Conservation (phyloP, 116 monocot genomes). For the Dioscorea cayenensis region DNA sequence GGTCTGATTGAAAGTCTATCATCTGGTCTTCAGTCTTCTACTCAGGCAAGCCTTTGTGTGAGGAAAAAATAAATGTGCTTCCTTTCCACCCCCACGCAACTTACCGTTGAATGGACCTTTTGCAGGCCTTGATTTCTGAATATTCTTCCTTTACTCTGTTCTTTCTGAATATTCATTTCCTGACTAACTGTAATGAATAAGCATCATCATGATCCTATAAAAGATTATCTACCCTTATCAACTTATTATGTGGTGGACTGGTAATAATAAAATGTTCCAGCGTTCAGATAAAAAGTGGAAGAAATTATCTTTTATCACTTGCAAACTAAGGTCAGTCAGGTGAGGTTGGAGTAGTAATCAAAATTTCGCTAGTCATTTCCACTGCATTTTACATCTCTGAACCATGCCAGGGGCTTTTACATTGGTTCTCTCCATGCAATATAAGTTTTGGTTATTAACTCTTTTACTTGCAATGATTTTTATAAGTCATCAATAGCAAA, state of each 20-base stretch:
- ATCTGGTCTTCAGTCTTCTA: not conserved
- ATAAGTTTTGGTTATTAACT: not conserved
- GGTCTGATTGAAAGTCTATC: not conserved
- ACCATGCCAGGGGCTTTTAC: not conserved
- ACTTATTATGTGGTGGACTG: not conserved
- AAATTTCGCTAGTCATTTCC: not conserved
- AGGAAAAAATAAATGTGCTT: not conserved
- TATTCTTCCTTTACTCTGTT: conserved; percentile 1
- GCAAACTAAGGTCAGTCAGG: not conserved
- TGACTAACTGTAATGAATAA: not conserved
- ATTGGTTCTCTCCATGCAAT: not conserved
- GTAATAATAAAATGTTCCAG: not conserved
- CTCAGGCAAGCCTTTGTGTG: not conserved
- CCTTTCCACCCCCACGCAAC: too few species aligned
- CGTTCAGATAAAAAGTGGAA: not conserved
- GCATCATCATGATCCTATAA: not conserved
- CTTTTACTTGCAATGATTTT: too few species aligned
- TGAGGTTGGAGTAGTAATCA: not conserved
- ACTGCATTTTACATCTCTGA: not conserved
- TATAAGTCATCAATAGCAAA: too few species aligned
- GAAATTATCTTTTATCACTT: not conserved
- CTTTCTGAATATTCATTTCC: not conserved
- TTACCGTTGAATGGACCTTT: too few species aligned
- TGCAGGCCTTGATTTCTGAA: too few species aligned
- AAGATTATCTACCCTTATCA: not conserved